Evolutionary conservation across 768 basidiomycete genomes (phyloP), one percentile per base, ranked within the genome.

Genomic region (Lentinus brumalis): DNA sequence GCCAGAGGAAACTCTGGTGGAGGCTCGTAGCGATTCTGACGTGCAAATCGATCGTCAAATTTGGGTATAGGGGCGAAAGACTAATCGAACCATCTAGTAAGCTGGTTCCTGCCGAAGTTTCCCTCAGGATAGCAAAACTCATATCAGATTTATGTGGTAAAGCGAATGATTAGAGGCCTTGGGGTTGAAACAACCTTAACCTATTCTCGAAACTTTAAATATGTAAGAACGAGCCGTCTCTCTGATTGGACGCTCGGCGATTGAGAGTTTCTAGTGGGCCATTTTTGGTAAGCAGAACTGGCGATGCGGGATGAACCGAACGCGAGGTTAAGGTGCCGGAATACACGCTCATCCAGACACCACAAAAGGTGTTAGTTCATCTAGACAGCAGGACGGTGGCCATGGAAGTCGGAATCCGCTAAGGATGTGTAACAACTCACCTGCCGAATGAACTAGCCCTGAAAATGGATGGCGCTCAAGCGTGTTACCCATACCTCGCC

Each of bases 1-100:
- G n/a, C n/a, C n/a, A n/a, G 89, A 88, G 90, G 88, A 91, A 91
- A 92, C 90, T 89, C 89, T 91, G 89, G 88, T 91, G 89, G 89
- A 91, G 87, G 89, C 87, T 89, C 86, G 86, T 88, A 91, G 90
- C 88, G 86, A 87, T 92, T 91, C 90, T 92, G 90, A 91, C 87
- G 87, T 91, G 90, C 90, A 92, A 91, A 91, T 91, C 88, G 86
- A 90, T 91, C 86, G 89, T 91, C 86, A 80, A 89, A 91, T 87
- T 89, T 90, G 89, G 88, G 89, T 90, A 91, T 91, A 91, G 89
- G 89, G 90, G 89, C 86, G 87, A 91, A 91, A 91, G 90, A 91
- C 89, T 88, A 90, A 91, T 92, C 87, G 87, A 91, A 89, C 88
- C 88, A 88, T 90, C 82, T 89, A 89, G 87, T 90, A 88, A n/a